Conservation (phyloP, 306 rosid species). For the Dryas alaskensis region DNA sequence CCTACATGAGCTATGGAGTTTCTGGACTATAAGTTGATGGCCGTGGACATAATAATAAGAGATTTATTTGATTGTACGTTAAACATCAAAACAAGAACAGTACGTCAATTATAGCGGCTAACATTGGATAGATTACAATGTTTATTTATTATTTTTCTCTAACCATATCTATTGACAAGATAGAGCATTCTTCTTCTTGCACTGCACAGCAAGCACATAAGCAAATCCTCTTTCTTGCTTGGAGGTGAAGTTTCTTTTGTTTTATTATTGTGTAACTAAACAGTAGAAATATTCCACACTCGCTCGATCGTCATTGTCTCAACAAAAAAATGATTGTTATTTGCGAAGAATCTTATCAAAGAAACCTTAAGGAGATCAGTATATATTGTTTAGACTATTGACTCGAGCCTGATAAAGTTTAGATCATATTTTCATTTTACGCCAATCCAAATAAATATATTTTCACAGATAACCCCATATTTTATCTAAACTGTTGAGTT, state of each 20-base stretch:
- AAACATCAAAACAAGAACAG: not conserved
- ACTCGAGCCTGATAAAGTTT: not conserved
- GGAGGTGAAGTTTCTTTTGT: not conserved
- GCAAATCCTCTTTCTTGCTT: slow-evolving; percentile 3
- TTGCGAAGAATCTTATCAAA: not conserved
- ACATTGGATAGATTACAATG: not conserved
- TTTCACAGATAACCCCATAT: not conserved
- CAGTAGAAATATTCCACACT: not conserved
- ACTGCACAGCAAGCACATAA: slow-evolving; percentile 16
- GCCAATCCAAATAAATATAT: not conserved
- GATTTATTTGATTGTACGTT: no score
- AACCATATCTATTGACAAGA: not conserved
- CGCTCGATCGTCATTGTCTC: not conserved
- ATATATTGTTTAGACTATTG: no score
- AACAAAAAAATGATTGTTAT: not conserved
- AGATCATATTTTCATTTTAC: not conserved
- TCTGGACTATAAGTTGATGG: no score
- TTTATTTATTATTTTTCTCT: not conserved
- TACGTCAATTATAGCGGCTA: slow-evolving; percentile 8
- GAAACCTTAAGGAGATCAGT: not conserved
- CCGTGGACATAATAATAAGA: no score
- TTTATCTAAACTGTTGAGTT: not conserved
- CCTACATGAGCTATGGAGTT: no score
- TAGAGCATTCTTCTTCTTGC: slow-evolving; percentile 3
- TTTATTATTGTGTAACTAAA: not conserved